Evolutionary conservation across 257 asterid species (phyloP).

Genomic region (Capsicum chinense): DNA sequence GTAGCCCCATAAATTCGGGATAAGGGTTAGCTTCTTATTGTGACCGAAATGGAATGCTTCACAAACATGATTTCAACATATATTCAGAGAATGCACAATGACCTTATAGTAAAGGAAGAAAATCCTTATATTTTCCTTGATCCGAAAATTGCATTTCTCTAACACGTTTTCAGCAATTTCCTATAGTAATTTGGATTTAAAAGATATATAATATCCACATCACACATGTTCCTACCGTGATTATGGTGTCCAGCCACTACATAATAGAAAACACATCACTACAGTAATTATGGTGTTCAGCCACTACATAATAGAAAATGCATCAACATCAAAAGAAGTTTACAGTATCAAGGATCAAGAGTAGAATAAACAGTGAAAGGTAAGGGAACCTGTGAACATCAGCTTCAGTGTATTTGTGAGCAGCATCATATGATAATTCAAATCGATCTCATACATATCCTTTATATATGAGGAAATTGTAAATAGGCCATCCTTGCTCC

Average conservation of each 20-base stretch:
- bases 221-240: too few relatives aligned
- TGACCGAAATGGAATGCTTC: background rate
- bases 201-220: too few relatives aligned
- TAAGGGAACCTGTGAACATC: conserved; percentile 84
- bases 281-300: too few relatives aligned
- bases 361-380: conserved; percentile 17
- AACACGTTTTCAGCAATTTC: too few relatives aligned
- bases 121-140: conserved; percentile 40
- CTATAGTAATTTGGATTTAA: too few relatives aligned
- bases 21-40: background rate
- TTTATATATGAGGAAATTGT: conserved; percentile 89
- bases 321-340: conserved; percentile 26
- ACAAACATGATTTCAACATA: background rate
- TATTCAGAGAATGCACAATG: background rate
- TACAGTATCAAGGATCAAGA: background rate
- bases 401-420: conserved; percentile 92
- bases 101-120: background rate
- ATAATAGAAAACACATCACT: too few relatives aligned
- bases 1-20: too few relatives aligned
- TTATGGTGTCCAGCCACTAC: too few relatives aligned
- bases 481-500: conserved; percentile 63
- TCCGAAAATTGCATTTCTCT: too few relatives aligned
- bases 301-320: too few relatives aligned
- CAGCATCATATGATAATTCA: conserved; percentile 90
- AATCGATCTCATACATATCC: conserved; percentile 47